These are phyloP conservation scores for Solanum piurae DNA, from an alignment of 257 asterid species.

Conservation along the genomic window DNA sequence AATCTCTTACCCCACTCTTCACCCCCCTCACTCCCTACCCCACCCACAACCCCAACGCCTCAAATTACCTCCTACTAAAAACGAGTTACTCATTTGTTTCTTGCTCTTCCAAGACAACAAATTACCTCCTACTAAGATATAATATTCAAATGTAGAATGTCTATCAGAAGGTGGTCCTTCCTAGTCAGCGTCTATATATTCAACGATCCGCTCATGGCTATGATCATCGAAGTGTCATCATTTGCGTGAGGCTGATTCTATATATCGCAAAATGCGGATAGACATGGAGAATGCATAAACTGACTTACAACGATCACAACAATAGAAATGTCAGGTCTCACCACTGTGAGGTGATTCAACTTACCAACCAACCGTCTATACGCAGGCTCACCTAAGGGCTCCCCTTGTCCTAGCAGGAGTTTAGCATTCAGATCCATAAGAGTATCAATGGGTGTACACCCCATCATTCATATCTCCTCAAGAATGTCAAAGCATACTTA, in stretches of 20 bases:
- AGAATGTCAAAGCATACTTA: not conserved
- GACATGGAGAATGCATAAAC: not conserved
- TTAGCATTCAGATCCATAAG: not conserved
- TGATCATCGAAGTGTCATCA: not conserved
- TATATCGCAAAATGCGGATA: not conserved
- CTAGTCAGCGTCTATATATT: not conserved
- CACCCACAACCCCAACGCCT: too few relatives aligned
- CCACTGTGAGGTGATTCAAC: not conserved
- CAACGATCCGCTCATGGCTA: not conserved
- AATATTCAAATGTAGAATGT: not conserved
- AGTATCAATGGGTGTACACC: not conserved
- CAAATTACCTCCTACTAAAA: too few relatives aligned
- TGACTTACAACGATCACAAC: not conserved
- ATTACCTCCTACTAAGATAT: not conserved
- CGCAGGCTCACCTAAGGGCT: not conserved
- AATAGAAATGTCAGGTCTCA: not conserved
- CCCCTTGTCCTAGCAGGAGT: not conserved
- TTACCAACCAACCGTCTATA: too few relatives aligned
- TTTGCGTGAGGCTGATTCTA: not conserved
- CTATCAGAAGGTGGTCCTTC: not conserved
- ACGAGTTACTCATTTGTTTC: not conserved
- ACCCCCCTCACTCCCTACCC: too few relatives aligned
- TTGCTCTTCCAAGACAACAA: not conserved
- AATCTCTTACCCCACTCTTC: too few relatives aligned
- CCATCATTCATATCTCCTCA: not conserved